Conservation (phyloP, 1,139 yeast genomes). For the Protomyces pachydermus region DNA sequence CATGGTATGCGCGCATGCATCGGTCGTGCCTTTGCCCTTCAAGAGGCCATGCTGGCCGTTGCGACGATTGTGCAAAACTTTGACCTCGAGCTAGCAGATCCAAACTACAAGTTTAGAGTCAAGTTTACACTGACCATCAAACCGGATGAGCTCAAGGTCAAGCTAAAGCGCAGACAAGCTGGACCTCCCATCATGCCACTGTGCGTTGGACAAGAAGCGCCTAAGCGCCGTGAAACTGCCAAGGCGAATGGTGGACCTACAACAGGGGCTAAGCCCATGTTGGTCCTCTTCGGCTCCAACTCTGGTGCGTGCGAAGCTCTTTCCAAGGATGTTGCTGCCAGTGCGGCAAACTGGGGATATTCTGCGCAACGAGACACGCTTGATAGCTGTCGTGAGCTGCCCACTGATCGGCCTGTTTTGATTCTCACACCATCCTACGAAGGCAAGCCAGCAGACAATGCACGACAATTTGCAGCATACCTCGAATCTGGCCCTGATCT, state of each 20-base stretch:
- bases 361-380: constrained; percentile 12
- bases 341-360: constrained; percentile 6
- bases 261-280: constrained; percentile 7
- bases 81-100: constrained; percentile 23
- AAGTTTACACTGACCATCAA: constrained; percentile 24
- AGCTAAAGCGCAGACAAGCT: constrained; percentile 16
- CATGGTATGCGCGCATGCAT: constrained; percentile 27
- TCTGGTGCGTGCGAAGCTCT: constrained; percentile 26
- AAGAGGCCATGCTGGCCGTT: constrained; percentile 23
- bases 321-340: constrained; percentile 17
- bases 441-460: constrained; percentile 27
- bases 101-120: constrained; percentile 10
- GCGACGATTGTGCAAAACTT: constrained; percentile 25
- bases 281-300: constrained; percentile 22
- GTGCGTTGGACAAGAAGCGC: neutral
- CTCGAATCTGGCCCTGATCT: constrained; percentile 15
- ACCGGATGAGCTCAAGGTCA: constrained; percentile 23
- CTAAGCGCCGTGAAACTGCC: neutral
- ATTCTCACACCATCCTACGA: constrained; percentile 26
- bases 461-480: constrained; percentile 24
- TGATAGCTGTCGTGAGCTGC: constrained; percentile 14
- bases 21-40: constrained; percentile 26
- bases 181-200: constrained; percentile 26
- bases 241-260: constrained; percentile 10
- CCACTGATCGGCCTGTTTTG: constrained; percentile 18